Evolutionary conservation across 2,329 filamentous ascomycete species (phyloP).

Genomic region (Monilinia fructicola): DNA sequence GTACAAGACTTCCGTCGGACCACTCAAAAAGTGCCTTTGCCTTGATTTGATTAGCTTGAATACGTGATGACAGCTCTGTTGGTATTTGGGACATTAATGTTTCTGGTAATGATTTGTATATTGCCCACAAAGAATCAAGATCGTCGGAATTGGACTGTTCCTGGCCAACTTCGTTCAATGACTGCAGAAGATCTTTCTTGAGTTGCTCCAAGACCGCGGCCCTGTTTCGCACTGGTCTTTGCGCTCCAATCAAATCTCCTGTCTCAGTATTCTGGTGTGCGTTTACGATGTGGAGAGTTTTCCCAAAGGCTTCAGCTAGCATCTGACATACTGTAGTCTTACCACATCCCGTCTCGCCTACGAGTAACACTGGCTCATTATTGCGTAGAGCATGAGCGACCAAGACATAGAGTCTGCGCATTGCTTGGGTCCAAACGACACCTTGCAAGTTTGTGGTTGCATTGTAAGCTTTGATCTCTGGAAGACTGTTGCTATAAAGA

Average conservation of each 20-base stretch:
- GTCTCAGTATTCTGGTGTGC: conserved; percentile 98
- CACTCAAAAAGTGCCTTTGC: conserved; percentile 91
- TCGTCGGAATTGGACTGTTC: conserved; percentile 57
- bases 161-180: conserved; percentile 45
- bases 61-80: conserved; percentile 41
- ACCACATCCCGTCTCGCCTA: conserved; percentile 95
- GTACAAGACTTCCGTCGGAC: conserved; percentile 89
- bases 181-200: conserved; percentile 55
- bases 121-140: conserved; percentile 55
- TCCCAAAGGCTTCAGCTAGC: conserved; percentile 75
- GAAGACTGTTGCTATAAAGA: conserved; percentile 65
- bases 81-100: conserved; percentile 42
- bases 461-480: conserved; percentile 54
- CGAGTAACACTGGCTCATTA: conserved; percentile 89
- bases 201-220: conserved; percentile 68
- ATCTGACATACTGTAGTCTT: conserved; percentile 97
- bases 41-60: conserved; percentile 55
- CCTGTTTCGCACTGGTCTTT: conserved; percentile 85
- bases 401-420: conserved; percentile 86
- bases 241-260: conserved; percentile 92
- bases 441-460: conserved; percentile 54
- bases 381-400: conserved; percentile 84
- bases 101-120: conserved; percentile 50
- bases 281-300: conserved; percentile 84
- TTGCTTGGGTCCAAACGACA: conserved; percentile 93